These are phyloP conservation scores for Fistulinella prunicolor DNA, from an alignment of 768 basidiomycete species.

Conservation along the genomic window DNA sequence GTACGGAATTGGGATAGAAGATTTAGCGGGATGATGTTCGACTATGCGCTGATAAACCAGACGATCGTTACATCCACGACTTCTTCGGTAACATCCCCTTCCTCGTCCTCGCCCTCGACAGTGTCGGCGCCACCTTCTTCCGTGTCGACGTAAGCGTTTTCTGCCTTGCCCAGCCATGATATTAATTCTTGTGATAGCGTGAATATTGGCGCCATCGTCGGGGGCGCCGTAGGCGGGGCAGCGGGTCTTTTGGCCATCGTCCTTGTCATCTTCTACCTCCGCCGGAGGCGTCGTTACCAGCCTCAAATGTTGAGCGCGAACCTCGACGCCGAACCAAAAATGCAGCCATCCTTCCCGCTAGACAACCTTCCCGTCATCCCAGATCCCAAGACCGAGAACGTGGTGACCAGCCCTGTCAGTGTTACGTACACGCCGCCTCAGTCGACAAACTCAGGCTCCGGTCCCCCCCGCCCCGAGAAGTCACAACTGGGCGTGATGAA, in stretches of 20 bases:
- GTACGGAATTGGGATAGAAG: slow-evolving; percentile 9
- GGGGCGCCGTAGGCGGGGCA: slow-evolving; percentile 13
- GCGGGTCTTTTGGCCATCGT: slow-evolving; percentile 3
- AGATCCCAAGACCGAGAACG: background rate
- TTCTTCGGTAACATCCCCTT: background rate
- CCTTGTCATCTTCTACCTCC: slow-evolving; percentile 4
- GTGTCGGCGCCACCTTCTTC: background rate
- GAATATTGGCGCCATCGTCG: slow-evolving; percentile 9
- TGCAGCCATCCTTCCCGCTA: background rate
- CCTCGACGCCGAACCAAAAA: background rate
- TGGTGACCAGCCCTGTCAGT: background rate
- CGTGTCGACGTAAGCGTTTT: background rate
- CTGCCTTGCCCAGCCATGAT: background rate
- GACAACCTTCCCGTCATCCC: background rate
- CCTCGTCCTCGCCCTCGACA: background rate
- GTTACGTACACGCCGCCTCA: background rate
- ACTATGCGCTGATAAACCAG: slow-evolving; percentile 17
- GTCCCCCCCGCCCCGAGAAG: slow-evolving; percentile 1
- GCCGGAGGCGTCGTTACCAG: background rate
- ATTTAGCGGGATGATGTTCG: slow-evolving; percentile 18
- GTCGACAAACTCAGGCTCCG: background rate
- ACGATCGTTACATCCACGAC: slow-evolving; percentile 6
- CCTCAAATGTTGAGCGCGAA: background rate
- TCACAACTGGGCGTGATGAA: background rate
- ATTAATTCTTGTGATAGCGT: slow-evolving; percentile 1